Conservation (phyloP, 768 basidiomycete species). For the Mycena chlorophos region DNA sequence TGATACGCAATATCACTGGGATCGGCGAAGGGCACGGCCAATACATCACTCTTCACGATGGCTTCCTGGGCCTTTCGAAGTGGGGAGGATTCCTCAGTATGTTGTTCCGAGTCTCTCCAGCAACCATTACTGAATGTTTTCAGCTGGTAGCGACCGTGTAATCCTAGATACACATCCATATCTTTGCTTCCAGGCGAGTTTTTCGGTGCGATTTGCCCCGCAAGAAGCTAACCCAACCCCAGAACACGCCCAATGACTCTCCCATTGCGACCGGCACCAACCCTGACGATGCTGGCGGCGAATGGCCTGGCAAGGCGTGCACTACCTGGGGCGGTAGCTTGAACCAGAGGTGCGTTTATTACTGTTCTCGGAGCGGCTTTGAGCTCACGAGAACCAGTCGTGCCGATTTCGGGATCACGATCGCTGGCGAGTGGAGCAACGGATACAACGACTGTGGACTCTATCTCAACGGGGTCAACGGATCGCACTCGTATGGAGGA, state of each 20-base stretch:
- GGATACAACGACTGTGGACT: constrained; percentile 61
- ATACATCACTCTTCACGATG: constrained; percentile 55
- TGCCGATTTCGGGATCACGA: constrained; percentile 54
- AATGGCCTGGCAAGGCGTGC: constrained; percentile 42
- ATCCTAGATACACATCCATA: constrained; percentile 27
- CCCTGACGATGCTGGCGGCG: constrained; percentile 29
- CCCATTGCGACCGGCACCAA: constrained; percentile 26
- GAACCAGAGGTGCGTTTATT: constrained; percentile 29
- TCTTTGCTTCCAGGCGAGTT: constrained; percentile 36
- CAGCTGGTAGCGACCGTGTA: background rate
- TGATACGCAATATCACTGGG: constrained; percentile 74
- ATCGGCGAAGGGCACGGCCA: constrained; percentile 63
- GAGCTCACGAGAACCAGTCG: constrained; percentile 31
- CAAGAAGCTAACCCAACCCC: background rate
- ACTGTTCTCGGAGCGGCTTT: constrained; percentile 21
- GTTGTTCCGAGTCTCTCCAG: no score
- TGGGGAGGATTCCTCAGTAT: constrained; percentile 49
- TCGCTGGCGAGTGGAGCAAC: constrained; percentile 68
- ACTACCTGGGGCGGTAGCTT: constrained; percentile 47
- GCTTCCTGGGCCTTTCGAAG: constrained; percentile 40
- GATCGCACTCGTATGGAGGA: constrained; percentile 33
- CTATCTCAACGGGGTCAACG: constrained; percentile 39
- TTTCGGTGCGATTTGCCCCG: background rate
- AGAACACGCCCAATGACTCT: constrained; percentile 24
- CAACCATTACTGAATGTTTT: no score